Conservation (phyloP, 257 asterid genomes). For the Forsythia suspensa region DNA sequence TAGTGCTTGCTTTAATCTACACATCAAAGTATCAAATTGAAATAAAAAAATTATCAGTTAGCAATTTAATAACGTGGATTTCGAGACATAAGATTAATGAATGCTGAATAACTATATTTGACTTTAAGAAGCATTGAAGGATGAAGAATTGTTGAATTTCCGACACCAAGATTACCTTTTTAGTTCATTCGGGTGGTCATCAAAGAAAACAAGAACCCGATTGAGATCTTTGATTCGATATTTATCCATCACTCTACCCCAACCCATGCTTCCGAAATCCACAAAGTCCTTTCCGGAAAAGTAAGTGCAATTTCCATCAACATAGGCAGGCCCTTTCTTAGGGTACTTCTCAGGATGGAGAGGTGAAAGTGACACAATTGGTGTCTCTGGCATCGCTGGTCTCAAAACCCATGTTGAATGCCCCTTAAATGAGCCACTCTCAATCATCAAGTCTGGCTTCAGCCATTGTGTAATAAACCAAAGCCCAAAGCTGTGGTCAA, state of each 20-base stretch:
- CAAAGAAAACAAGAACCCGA: slow-evolving; percentile 84
- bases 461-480: slow-evolving; percentile 90
- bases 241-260: slow-evolving; percentile 74
- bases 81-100: not conserved
- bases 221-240: slow-evolving; percentile 70
- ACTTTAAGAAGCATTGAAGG: not conserved
- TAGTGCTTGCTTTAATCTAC: slow-evolving; percentile 88
- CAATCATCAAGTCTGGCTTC: slow-evolving; percentile 89
- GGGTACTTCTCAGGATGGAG: slow-evolving; percentile 97
- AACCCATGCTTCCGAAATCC: slow-evolving; percentile 95
- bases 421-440: slow-evolving; percentile 98
- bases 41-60: not conserved
- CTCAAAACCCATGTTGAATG: slow-evolving; percentile 98
- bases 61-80: not conserved
- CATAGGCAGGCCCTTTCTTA: slow-evolving; percentile 96
- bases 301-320: slow-evolving; percentile 93
- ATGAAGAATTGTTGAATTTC: not conserved
- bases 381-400: slow-evolving; percentile 89
- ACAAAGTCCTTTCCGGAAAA: slow-evolving; percentile 91
- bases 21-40: slow-evolving; percentile 18
- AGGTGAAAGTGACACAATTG: slow-evolving; percentile 80
- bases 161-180: slow-evolving; percentile 60
- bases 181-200: slow-evolving; percentile 94
- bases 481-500: slow-evolving; percentile 98
- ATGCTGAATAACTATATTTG: not conserved